These are phyloP conservation scores for Pleurotus tuber-regium DNA, from an alignment of 768 basidiomycete species.

Conservation along the genomic window DNA sequence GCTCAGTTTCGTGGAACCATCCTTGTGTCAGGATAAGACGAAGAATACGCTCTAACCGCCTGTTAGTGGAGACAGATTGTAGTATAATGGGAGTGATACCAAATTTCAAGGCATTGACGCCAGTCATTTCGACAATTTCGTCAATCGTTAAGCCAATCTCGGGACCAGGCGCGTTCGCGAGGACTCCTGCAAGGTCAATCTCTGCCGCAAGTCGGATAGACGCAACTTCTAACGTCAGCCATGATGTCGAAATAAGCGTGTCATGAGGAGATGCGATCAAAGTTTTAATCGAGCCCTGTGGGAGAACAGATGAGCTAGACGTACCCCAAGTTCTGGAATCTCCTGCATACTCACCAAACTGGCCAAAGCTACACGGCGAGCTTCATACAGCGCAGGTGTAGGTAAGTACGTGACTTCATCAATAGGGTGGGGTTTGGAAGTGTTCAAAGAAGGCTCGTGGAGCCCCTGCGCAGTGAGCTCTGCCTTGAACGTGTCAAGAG, in stretches of 20 bases:
- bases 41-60: constrained; percentile 28
- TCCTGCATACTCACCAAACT: constrained; percentile 27
- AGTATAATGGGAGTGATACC: constrained; percentile 19
- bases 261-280: constrained; percentile 35
- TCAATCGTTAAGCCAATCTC: constrained; percentile 31
- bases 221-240: constrained; percentile 30
- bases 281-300: constrained; percentile 32
- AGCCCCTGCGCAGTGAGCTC: constrained; percentile 33
- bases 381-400: constrained; percentile 34
- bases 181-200: constrained; percentile 29
- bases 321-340: background rate
- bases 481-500: constrained; percentile 36
- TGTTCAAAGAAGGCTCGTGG: constrained; percentile 32
- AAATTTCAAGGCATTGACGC: constrained; percentile 31
- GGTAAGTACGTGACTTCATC: constrained; percentile 35
- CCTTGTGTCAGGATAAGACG: constrained; percentile 34
- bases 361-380: constrained; percentile 31
- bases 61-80: background rate
- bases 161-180: constrained; percentile 24
- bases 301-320: background rate
- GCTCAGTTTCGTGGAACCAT: constrained; percentile 34
- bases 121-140: constrained; percentile 31
- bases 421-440: constrained; percentile 33
- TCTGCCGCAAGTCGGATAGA: constrained; percentile 33
- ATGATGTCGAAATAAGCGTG: constrained; percentile 31